phyloP scores from a whole-genome alignment of 441 rosid species.

The Hypseocharis bilobata region DNA sequence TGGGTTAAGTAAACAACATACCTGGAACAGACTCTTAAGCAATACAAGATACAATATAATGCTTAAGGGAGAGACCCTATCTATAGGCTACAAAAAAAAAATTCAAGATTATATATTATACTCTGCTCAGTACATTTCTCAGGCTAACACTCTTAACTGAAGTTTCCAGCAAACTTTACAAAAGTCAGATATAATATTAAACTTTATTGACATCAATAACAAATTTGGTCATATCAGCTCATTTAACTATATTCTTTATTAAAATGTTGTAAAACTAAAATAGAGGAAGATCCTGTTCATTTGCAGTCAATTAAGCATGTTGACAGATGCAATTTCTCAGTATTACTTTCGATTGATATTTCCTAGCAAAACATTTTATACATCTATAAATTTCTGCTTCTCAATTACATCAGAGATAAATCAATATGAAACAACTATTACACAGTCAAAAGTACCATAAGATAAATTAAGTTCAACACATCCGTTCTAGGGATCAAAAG shows the following conservation, averaged over 20 bases:
- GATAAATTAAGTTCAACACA: neutral
- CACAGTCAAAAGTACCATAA: neutral
- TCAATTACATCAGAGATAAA: neutral
- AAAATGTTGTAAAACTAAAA: neutral
- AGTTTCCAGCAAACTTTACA: neutral
- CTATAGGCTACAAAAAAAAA: no score
- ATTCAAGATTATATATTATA: neutral
- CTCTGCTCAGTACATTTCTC: neutral
- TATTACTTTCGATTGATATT: neutral
- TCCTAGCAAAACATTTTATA: neutral
- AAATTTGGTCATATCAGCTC: neutral
- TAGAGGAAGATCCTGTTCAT: neutral
- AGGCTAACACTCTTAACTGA: neutral
- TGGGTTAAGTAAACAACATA: neutral
- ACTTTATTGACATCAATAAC: neutral
- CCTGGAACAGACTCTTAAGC: neutral
- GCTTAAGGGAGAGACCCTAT: neutral
- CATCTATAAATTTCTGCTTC: no score
- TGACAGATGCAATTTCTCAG: neutral
- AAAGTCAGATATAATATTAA: neutral
- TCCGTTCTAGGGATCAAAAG: neutral
- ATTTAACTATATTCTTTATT: neutral
- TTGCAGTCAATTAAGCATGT: neutral
- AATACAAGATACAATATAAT: constrained; percentile 1
- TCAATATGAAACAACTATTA: neutral